Base-by-base conservation (phyloP, 2,329 filamentous ascomycete genomes). In the Grosmannia huntii region DNA sequence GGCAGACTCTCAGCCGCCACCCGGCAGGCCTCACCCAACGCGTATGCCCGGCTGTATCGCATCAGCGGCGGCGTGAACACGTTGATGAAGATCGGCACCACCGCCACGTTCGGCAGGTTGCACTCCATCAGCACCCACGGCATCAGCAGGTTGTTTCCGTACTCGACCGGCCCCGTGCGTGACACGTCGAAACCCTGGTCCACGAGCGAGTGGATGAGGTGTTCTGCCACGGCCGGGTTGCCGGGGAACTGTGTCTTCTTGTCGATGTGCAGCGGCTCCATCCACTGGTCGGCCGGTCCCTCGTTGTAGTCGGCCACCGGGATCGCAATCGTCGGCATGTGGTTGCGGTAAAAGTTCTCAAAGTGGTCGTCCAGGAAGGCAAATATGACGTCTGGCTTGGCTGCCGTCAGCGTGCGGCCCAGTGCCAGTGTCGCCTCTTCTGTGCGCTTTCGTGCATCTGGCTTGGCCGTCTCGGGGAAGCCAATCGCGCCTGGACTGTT, bases 21-120 rank as follows among this genome's bases (percentile, higher is more conserved):
- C 14, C 66, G 60, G 56, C 66, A 65, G 6, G 67, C 66, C 60
- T 68, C 65, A 4, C 66, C 67, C 5, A 69, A 63, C 1, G 63
- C 63, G 56, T 65, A 68, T 3, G 68, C 67, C 10, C 67, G 64
- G 23, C 59, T 62, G 61, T 68, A 69, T 50, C 62, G 62, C 16
- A 60, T 62, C n/a, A 62, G 59, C 11, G 60, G 60, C 31, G 60
- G 59, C 19, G 60, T 60, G 53, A 62, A 62, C n/a, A 62, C 60
- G 49, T 62, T 62, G 52, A 62, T 46, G 33, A 57, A 62, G 28
- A 62, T 60, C 4, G 60, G 60, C 11, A 62, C 49, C 21, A 62
- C 50, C 27, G 60, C 54, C 19, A 49, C 46, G 48, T 55, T 44
- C 4, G 60, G 60, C 41, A 62, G 55, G 31, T 62, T 38, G 23